Evolutionary conservation across 1,284 basidiomycete genomes (phyloP), one percentile per base, ranked within the genome.

Genomic region (Trichosporon asahii): DNA sequence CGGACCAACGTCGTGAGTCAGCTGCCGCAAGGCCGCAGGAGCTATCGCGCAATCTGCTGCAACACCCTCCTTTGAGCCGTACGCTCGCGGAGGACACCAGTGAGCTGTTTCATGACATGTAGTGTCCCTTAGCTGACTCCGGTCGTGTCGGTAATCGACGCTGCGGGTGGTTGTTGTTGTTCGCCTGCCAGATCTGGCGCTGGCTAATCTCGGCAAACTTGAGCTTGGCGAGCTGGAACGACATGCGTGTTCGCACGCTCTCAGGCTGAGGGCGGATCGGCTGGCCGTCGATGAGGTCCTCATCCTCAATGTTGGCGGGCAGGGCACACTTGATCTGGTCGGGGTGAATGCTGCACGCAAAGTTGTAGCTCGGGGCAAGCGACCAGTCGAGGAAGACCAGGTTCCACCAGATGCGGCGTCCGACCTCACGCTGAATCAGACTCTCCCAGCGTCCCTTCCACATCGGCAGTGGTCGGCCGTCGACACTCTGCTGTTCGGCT

Each of bases 371-470:
- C 6, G 81, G 81, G 3, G 84, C 81, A 2, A 84, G 70, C 23
- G 78, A 76, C 82, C 83, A 84, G 76, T 84, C 83, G 18, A 84
- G 71, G 72, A 81, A 83, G 3, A 84, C 83, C 14, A 83, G 71
- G 71, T 84, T 84, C 83, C 83, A 84, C 83, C 83, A 84, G 18
- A 84, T 77, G 60, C 83, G 75, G 33, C 83, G 74, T 1, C 83
- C 84, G 7, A 84, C 79, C 68, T 85, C 84, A 44, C 84, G 79
- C 69, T 83, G 81, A 40, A 84, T 81, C 12, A 84, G 61, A 61
- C 78, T 80, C 68, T 83, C 80, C 83, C 83, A 85, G 49, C 82
- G 77, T 8, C 83, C 83, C 46, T 77, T 80, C 84, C 84, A 84
- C 75, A 80, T 80, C 2, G 80, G 79, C 23, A 79, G 70, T 18